Base-by-base conservation (phyloP, 2,329 filamentous ascomycete genomes). In the Hymenoscyphus occultus region DNA sequence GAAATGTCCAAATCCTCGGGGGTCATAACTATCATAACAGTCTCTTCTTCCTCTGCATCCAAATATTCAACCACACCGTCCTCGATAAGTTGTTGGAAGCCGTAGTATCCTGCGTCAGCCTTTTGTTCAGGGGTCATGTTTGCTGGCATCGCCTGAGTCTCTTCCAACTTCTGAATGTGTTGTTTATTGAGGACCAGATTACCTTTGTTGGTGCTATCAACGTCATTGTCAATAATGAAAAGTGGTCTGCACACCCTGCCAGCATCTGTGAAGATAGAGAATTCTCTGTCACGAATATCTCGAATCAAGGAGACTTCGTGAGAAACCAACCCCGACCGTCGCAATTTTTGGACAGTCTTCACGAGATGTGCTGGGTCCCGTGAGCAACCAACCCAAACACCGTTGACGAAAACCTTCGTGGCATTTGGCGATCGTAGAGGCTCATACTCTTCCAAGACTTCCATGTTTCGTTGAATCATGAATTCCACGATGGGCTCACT, bases 11-110 rank as follows among this genome's bases (percentile, higher is more conserved):
- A 81, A 75, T 98, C 95, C 76, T 98, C 94, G 0, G 95, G 95
- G 0, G 93, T 96, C 94, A 99, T 99, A 77, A 93, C 92, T 74
- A 99, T 99, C 95, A 99, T 99, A 48, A 95, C 90, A 0, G 93
- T 96, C 78, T 99, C 96, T 76, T 99, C 95, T 81, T 99, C 96
- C 76, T 99, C 96, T 0, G 95, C 95, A 77, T 99, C 95, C 12
- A 99, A 86, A 74, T 97, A 98, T 76, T 99, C 95, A 45, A 99
- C 90, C 2, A 93, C 92, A 78, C 94, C 95, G 13, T 87, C 86
- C 65, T 89, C 86, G 56, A 97, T 87, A 51, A 99, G 82, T 19
- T 92, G 91, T 71, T 93, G 87, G 93, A 96, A 99, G 61, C 93
- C 93, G 73, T 91, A 94, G 71, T 88, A 90, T 39, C 83, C 82